phyloP scores from a whole-genome alignment of 2,329 filamentous ascomycete genomes.

The Ophiostoma sp. region DNA sequence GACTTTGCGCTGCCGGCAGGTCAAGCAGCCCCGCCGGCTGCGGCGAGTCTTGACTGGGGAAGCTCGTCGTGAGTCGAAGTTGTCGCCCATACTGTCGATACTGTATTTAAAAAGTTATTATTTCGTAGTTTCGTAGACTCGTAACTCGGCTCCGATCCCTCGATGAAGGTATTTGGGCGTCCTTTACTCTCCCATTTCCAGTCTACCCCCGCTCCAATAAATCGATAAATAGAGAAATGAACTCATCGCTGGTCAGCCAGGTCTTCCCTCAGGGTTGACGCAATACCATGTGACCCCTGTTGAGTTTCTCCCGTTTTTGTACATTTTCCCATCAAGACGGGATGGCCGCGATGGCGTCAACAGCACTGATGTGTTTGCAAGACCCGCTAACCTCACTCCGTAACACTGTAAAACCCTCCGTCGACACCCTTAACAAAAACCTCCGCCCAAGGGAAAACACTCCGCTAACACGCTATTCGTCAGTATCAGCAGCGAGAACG shows the following conservation, averaged over 20 bases:
- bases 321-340: background rate
- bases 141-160: background rate
- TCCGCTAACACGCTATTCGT: slow-evolving; percentile 18
- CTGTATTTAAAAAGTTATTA: background rate
- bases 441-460: background rate
- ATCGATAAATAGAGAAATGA: background rate
- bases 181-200: background rate
- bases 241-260: background rate
- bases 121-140: background rate
- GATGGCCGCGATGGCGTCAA: slow-evolving; percentile 8
- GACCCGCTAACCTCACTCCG: background rate
- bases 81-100: background rate
- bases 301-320: background rate
- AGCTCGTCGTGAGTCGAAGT: background rate
- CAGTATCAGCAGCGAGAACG: too few species aligned
- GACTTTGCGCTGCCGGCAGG: slow-evolving; percentile 57
- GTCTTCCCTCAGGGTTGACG: background rate
- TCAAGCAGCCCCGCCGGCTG: slow-evolving; percentile 41
- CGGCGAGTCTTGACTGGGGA: slow-evolving; percentile 6
- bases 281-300: slow-evolving; percentile 10
- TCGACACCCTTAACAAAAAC: background rate
- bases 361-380: background rate
- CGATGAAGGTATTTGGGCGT: background rate
- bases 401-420: background rate
- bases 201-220: background rate